A percentile compares a stretch with the other conserved stretches of the same genome.
Evolutionary conservation across 2,329 filamentous ascomycete species (phyloP).

Genomic region (Rutstroemia sp.): DNA sequence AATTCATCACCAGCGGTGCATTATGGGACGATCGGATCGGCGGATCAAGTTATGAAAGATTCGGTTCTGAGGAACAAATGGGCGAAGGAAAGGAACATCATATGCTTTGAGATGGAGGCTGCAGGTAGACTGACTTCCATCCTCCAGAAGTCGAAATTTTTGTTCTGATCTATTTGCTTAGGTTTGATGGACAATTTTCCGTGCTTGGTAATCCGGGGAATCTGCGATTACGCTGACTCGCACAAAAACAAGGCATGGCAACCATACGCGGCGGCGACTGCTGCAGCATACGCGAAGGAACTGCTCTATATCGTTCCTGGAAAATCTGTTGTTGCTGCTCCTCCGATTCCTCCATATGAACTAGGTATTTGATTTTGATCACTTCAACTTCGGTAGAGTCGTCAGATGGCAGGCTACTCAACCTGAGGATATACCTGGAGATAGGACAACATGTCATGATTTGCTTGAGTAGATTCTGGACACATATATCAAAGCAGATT

Average conservation of each 20-base stretch:
- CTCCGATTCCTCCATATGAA: not conserved
- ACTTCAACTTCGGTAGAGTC: too few species aligned
- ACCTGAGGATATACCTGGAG: too few species aligned
- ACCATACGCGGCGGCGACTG: slow-evolving; percentile 12
- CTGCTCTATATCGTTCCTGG: not conserved
- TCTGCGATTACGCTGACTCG: slow-evolving; percentile 14
- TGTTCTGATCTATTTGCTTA: not conserved
- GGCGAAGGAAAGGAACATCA: not conserved
- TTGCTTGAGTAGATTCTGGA: too few species aligned
- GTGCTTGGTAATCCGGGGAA: slow-evolving; percentile 12
- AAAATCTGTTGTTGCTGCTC: not conserved
- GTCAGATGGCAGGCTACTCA: too few species aligned
- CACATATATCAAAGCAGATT: too few species aligned
- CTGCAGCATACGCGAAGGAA: slow-evolving; percentile 12
- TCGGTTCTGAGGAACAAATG: not conserved
- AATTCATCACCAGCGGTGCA: slow-evolving; percentile 32
- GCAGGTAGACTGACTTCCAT: not conserved
- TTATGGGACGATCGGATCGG: slow-evolving; percentile 7
- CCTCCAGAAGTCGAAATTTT: not conserved
- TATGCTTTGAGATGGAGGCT: slow-evolving; percentile 12
- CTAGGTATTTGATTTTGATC: not conserved
- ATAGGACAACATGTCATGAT: too few species aligned
- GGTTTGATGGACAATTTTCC: slow-evolving; percentile 12
- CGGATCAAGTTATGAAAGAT: slow-evolving; percentile 9
- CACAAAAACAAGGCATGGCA: slow-evolving; percentile 14